Evolutionary conservation across 306 rosid species (phyloP), one percentile per base, ranked within the genome.

Genomic region (Spatholobus suberectus): DNA sequence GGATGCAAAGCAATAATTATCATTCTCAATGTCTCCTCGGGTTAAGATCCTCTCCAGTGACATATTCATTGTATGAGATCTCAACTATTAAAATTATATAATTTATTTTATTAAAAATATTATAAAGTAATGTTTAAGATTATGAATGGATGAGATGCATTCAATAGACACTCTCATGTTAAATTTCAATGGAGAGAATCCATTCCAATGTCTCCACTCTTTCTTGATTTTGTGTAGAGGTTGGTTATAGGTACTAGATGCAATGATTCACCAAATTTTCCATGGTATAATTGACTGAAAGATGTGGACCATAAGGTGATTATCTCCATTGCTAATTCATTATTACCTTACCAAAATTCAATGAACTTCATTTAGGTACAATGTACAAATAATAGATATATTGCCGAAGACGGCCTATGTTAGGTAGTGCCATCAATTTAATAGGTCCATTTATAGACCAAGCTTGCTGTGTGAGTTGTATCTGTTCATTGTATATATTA

Each of bases 301-400:
- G 38, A 75, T 62, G 67, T 52, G 75, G 79, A 59, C 69, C 74
- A 65, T 43, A 69, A 73, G 37, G 23, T 11, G n/a, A 70, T 49
- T 0, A 43, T 67, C 82, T 69, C 71, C 24, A 77, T 70, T 23
- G 35, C 27, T 10, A 46, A 77, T 77, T 77, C 78, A 40, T 76
- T 83, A 38, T 58, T 70, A 38, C 66, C 78, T 52, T 46, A 26
- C 75, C 59, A 52, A 85, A 57, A 67, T 79, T 70, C 73, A 79
- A 20, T 71, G 59, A 76, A 38, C 59, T 70, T 76, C 46, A 49
- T 73, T 35, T 58, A n/a, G 67, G 78, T 75, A 80, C 68, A 80
- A 75, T 34, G 68, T 47, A 38, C 17, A 40, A 23, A 11, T 29
- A 23, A 5, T 5, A n/a, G 21, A 51, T 20, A 47, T 6, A 26